Evolutionary conservation across 2,329 filamentous ascomycete species (phyloP).

Genomic region (Akanthomyces uredinophilus): DNA sequence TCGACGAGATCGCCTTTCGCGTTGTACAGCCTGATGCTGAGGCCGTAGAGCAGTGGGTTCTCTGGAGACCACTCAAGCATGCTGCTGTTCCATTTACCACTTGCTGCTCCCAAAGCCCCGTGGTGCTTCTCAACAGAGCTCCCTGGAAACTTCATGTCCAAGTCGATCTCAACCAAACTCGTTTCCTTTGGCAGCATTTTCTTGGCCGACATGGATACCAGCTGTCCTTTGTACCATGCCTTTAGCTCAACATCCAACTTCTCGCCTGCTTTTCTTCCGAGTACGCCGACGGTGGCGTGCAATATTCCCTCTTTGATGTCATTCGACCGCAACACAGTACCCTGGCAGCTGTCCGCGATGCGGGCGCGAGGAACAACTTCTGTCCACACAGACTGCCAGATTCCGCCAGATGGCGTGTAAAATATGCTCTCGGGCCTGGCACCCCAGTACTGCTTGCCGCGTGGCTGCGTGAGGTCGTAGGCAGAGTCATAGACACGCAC

Average conservation of each 20-base stretch:
- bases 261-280: slow-evolving; percentile 43
- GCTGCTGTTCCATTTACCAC: slow-evolving; percentile 38
- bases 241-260: slow-evolving; percentile 48
- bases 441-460: slow-evolving; percentile 64
- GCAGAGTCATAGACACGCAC: slow-evolving; percentile 60
- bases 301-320: slow-evolving; percentile 49
- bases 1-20: slow-evolving; percentile 40
- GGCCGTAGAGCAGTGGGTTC: slow-evolving; percentile 50
- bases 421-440: slow-evolving; percentile 57
- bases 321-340: slow-evolving; percentile 52
- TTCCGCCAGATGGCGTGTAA: slow-evolving; percentile 52
- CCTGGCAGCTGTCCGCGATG: slow-evolving; percentile 50
- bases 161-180: slow-evolving; percentile 41
- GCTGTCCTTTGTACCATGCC: slow-evolving; percentile 43
- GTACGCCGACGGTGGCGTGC: slow-evolving; percentile 44
- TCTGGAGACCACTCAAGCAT: slow-evolving; percentile 60
- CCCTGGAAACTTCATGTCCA: slow-evolving; percentile 43
- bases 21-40: slow-evolving; percentile 49
- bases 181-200: slow-evolving; percentile 44
- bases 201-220: slow-evolving; percentile 39
- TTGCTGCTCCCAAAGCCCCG: too few relatives aligned
- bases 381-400: slow-evolving; percentile 54
- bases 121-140: slow-evolving; percentile 30
- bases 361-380: slow-evolving; percentile 49
- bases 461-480: slow-evolving; percentile 57